A percentile compares a stretch with the other conserved stretches of the same genome.
phyloP scores from a whole-genome alignment of 108 stramenopile species.

The Aurantiochytrium sp. region DNA sequence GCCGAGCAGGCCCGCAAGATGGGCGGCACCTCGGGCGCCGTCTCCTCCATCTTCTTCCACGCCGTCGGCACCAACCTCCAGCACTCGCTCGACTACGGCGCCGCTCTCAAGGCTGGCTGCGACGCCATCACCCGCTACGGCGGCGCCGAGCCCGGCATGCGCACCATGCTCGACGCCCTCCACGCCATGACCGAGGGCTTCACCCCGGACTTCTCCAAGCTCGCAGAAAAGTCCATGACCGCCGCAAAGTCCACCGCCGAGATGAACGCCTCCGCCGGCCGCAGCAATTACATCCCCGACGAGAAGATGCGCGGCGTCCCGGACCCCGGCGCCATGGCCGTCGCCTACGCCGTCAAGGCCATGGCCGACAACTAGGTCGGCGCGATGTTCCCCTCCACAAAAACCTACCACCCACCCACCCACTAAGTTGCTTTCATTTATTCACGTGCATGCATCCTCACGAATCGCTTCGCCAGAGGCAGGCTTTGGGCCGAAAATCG shows the following conservation, averaged over 20 bases:
- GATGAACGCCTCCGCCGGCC: slow-evolving; percentile 83
- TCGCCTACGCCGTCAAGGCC: slow-evolving; percentile 77
- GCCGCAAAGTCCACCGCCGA: slow-evolving; percentile 81
- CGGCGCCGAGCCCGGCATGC: slow-evolving; percentile 78
- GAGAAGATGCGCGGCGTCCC: slow-evolving; percentile 76
- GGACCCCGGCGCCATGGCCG: slow-evolving; percentile 92
- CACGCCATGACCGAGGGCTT: slow-evolving; percentile 69
- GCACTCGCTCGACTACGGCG: slow-evolving; percentile 51
- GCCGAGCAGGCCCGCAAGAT: slow-evolving; percentile 74
- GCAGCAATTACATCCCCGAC: slow-evolving; percentile 83
- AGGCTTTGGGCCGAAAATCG: too few relatives aligned
- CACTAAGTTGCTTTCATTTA: too few relatives aligned
- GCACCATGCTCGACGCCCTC: slow-evolving; percentile 94
- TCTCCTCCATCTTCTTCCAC: slow-evolving; percentile 85
- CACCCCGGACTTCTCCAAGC: slow-evolving; percentile 44
- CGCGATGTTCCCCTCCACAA: too few relatives aligned
- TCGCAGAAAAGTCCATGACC: slow-evolving; percentile 62
- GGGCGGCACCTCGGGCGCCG: slow-evolving; percentile 92
- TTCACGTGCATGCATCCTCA: too few relatives aligned
- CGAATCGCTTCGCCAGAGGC: too few relatives aligned
- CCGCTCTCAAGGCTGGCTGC: slow-evolving; percentile 74
- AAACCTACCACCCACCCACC: too few relatives aligned
- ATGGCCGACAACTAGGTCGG: not conserved
- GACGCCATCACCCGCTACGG: slow-evolving; percentile 83
- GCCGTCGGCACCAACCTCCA: slow-evolving; percentile 33